Percentiles rank a stretch among this genome's conserved stretches.
Evolutionary conservation across 148 eudicot genomes (phyloP).

Genomic region (Nepenthes gracilis): DNA sequence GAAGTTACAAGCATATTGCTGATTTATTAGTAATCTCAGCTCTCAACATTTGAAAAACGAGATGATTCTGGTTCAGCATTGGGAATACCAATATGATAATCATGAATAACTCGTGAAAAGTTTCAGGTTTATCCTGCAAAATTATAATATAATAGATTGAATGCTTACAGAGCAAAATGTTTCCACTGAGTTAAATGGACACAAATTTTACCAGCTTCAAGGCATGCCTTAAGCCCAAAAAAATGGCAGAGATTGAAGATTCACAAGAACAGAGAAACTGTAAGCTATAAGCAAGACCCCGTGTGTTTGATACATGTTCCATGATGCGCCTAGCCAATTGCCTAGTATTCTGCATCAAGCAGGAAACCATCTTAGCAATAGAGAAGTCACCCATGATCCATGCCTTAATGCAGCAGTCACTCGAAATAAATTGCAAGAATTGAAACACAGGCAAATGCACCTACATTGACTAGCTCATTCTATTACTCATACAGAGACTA

Average conservation of each 20-base stretch:
- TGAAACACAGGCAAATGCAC: background rate
- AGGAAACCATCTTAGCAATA: constrained; percentile 8
- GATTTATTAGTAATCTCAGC: background rate
- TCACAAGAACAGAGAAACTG: constrained; percentile 70
- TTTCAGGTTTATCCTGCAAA: background rate
- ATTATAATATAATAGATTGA: too few species aligned
- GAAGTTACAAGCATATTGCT: background rate
- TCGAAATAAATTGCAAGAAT: background rate
- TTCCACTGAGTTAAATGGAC: background rate
- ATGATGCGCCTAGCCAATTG: constrained; percentile 74
- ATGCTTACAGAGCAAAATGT: too few species aligned
- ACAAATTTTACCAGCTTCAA: constrained; percentile 53
- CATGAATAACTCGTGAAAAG: background rate
- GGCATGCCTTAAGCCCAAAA: constrained; percentile 71
- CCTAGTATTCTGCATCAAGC: constrained; percentile 64
- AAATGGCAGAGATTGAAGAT: constrained; percentile 51
- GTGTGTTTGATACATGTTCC: constrained; percentile 67
- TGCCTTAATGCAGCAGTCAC: background rate
- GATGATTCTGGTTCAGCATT: background rate
- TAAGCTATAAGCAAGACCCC: constrained; percentile 72
- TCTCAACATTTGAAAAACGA: background rate
- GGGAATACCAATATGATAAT: background rate
- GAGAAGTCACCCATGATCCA: background rate
- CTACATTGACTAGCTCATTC: background rate
- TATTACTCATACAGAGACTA: background rate